These are phyloP conservation scores for Ceratocystis colombiana DNA, from an alignment of 2,329 filamentous ascomycete genomes.

Conservation along the genomic window DNA sequence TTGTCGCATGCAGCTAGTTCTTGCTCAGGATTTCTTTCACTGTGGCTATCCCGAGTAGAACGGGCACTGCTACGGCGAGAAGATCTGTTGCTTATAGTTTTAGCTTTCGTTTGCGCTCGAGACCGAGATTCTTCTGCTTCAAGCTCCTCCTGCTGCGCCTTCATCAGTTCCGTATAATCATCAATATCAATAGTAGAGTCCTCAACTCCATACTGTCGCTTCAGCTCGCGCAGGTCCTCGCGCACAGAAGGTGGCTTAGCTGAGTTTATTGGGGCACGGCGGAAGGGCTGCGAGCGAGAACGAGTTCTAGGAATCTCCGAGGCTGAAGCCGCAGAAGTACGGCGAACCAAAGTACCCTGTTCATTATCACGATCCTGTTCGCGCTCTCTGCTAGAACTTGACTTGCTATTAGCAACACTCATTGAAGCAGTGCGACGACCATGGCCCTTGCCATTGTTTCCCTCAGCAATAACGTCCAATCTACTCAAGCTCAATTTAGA, in stretches of 20 bases:
- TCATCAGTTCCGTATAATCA: conserved; percentile 42
- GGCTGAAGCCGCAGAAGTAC: conserved; percentile 3
- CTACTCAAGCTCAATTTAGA: conserved; percentile 19
- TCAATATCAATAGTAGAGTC: conserved; percentile 47
- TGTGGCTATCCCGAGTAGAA: background rate
- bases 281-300: conserved; percentile 28
- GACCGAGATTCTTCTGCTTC: background rate
- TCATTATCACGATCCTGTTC: background rate
- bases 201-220: conserved; percentile 45
- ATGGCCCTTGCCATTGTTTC: conserved; percentile 17
- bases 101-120: background rate
- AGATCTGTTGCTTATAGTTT: background rate
- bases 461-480: conserved; percentile 21
- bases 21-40: conserved; percentile 7
- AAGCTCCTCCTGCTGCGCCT: conserved; percentile 28
- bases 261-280: conserved; percentile 44
- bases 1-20: conserved; percentile 22
- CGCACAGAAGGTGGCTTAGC: conserved; percentile 45
- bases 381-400: conserved; percentile 10
- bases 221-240: conserved; percentile 46
- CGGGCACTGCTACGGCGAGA: conserved; percentile 10
- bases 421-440: conserved; percentile 22
- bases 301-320: conserved; percentile 13
- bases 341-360: background rate
- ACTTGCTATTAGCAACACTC: conserved; percentile 7